Conservation (phyloP, 225 moss, liverwort and hornwort species). For the Thuidium tamariscinum region DNA sequence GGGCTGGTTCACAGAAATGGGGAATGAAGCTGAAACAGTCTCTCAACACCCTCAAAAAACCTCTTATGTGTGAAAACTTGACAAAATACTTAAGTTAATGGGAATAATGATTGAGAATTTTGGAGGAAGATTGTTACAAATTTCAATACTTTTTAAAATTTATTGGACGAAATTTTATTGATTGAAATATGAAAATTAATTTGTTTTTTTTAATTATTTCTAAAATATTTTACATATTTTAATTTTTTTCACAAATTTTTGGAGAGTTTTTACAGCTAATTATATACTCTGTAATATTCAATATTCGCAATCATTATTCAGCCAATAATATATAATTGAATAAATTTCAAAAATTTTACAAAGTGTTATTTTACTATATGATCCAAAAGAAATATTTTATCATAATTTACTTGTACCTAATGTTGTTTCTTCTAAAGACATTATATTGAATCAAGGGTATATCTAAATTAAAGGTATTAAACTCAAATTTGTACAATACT, state of each 20-base stretch:
- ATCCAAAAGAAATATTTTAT: neutral
- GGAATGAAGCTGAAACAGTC: too few species aligned
- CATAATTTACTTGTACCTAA: fast-evolving
- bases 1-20: too few species aligned
- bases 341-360: neutral
- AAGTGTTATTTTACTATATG: neutral
- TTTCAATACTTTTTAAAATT: neutral
- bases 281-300: neutral
- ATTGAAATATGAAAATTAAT: neutral
- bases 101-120: neutral
- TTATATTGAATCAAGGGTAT: neutral
- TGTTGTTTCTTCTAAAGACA: neutral
- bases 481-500: neutral
- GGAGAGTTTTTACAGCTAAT: neutral
- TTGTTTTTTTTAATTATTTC: too few species aligned
- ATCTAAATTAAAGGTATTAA: neutral
- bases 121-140: fast-evolving
- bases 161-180: too few species aligned
- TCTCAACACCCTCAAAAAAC: too few species aligned
- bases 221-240: fast-evolving
- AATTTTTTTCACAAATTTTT: neutral
- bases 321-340: neutral
- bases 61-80: neutral
- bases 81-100: neutral
- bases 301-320: fast-evolving